Percentiles rank a stretch among this genome's conserved stretches.
These are phyloP conservation scores for Anaeromyces robustus DNA, from an alignment of 192 early-diverging fungal genomes.

Conservation along the genomic window DNA sequence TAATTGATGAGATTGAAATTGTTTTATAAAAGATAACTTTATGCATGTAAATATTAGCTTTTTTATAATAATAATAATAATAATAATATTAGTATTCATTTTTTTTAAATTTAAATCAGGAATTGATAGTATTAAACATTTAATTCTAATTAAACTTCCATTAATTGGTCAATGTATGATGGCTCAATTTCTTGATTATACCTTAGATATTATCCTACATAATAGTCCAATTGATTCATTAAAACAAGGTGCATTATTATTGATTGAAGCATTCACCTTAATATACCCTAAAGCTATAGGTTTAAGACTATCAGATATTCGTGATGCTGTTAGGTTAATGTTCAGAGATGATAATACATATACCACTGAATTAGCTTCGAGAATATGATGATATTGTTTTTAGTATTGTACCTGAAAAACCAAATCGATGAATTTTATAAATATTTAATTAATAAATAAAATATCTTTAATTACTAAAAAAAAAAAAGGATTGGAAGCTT, in stretches of 20 bases:
- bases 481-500: slow-evolving; percentile 12
- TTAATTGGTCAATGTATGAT: slow-evolving; percentile 23
- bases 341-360: slow-evolving; percentile 20
- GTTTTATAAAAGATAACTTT: too few species aligned
- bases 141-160: slow-evolving; percentile 28
- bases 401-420: slow-evolving; percentile 11
- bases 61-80: too few species aligned
- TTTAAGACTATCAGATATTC: slow-evolving; percentile 21
- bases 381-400: slow-evolving; percentile 36
- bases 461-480: slow-evolving; percentile 19
- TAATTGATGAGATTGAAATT: too few species aligned
- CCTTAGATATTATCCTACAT: slow-evolving; percentile 26
- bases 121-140: slow-evolving; percentile 24
- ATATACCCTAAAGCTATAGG: slow-evolving; percentile 33
- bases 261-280: slow-evolving; percentile 28
- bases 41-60: too few species aligned
- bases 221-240: slow-evolving; percentile 28
- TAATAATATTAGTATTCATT: too few species aligned
- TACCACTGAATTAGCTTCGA: slow-evolving; percentile 14
- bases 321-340: slow-evolving; percentile 23
- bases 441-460: slow-evolving; percentile 24
- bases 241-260: slow-evolving; percentile 25
- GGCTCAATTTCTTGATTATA: slow-evolving; percentile 28
- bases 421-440: slow-evolving; percentile 22
- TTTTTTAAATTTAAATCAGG: too few species aligned